A percentile compares a stretch with the other conserved stretches of the same genome.
Conservation (phyloP, 1,139 yeast genomes). For the Groenewaldozyma sp. region DNA sequence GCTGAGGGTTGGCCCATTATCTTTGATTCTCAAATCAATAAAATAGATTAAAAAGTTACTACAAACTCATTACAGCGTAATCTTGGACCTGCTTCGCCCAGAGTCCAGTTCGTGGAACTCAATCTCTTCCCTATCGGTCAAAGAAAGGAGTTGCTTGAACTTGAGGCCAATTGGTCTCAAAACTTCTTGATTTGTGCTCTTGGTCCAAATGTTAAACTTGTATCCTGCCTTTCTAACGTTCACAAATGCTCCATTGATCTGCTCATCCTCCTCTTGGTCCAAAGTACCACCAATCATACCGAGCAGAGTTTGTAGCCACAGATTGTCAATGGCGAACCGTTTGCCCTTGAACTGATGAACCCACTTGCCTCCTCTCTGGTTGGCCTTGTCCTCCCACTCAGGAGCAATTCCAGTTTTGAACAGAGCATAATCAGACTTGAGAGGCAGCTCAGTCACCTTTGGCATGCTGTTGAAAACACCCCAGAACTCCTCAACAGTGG, state of each 20-base stretch:
- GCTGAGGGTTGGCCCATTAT: not conserved
- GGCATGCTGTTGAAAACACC: constrained; percentile 95
- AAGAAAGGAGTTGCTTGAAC: constrained; percentile 70
- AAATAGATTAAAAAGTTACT: too few species aligned
- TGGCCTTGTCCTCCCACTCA: constrained; percentile 94
- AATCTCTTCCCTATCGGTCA: constrained; percentile 57
- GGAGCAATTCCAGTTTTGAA: constrained; percentile 94
- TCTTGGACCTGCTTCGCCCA: constrained; percentile 14
- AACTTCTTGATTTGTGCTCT: constrained; percentile 52
- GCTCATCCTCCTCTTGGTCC: constrained; percentile 63
- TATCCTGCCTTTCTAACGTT: constrained; percentile 76
- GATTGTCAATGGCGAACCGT: constrained; percentile 54
- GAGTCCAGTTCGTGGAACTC: constrained; percentile 54
- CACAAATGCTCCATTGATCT: constrained; percentile 91
- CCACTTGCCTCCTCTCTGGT: constrained; percentile 94
- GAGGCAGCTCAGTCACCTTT: constrained; percentile 81
- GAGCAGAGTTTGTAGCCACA: constrained; percentile 87
- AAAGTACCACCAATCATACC: constrained; percentile 95
- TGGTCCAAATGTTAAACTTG: constrained; percentile 92
- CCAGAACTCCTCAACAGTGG: constrained; percentile 98
- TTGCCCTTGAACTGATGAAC: constrained; percentile 59
- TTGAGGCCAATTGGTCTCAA: constrained; percentile 52
- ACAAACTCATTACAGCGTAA: constrained; percentile 12
- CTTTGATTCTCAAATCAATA: too few species aligned
- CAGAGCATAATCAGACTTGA: constrained; percentile 89